phyloP scores from a whole-genome alignment of 2,329 filamentous ascomycete genomes.

The Plectosphaerella cucumerina region DNA sequence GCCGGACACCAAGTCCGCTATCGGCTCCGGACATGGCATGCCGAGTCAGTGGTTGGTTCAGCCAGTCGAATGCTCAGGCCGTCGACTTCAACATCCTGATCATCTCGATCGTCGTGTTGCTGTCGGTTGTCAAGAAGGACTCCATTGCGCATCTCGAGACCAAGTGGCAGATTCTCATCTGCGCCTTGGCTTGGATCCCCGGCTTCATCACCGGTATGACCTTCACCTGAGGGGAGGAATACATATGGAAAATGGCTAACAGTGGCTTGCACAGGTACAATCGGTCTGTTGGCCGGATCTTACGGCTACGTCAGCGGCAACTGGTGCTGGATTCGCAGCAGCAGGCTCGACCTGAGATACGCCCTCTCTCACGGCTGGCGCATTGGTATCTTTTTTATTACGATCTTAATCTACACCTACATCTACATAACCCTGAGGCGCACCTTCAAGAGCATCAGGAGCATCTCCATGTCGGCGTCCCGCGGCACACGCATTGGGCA shows the following conservation, averaged over 20 bases:
- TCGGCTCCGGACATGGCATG: slow-evolving; percentile 25
- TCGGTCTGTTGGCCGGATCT: neutral
- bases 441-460: neutral
- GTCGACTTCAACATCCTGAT: slow-evolving; percentile 38
- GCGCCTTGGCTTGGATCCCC: slow-evolving; percentile 33
- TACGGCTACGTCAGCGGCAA: slow-evolving; percentile 36
- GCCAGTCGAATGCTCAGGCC: slow-evolving; percentile 40
- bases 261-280: neutral
- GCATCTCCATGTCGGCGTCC: neutral
- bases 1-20: slow-evolving; percentile 12
- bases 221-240: slow-evolving; percentile 12
- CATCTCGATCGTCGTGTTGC: slow-evolving; percentile 36
- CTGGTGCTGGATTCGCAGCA: slow-evolving; percentile 41
- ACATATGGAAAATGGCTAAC: neutral
- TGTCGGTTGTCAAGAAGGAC: slow-evolving; percentile 30
- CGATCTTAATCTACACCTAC: slow-evolving; percentile 35
- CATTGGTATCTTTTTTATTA: slow-evolving; percentile 34
- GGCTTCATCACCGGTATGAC: slow-evolving; percentile 30
- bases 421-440: slow-evolving; percentile 20
- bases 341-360: slow-evolving; percentile 34
- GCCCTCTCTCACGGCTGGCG: slow-evolving; percentile 40
- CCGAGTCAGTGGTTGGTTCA: slow-evolving; percentile 37
- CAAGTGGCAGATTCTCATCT: slow-evolving; percentile 25
- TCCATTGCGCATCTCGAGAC: slow-evolving; percentile 24
- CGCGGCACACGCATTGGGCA: neutral